These are phyloP conservation scores for Amanita muscaria DNA, from an alignment of 768 basidiomycete species.

Conservation along the genomic window DNA sequence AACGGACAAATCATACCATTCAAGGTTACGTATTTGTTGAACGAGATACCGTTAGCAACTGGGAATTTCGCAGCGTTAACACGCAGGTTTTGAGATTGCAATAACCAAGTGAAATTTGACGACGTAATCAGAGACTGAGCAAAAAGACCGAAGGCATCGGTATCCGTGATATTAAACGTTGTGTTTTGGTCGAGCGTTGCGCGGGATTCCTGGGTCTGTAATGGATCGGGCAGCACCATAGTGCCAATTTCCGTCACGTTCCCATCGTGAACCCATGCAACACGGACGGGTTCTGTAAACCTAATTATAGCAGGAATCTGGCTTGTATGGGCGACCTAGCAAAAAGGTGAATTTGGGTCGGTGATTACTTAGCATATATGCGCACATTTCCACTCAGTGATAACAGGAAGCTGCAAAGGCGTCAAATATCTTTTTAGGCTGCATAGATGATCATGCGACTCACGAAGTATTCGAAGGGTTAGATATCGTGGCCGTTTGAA, in stretches of 20 bases:
- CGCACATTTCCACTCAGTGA: slow-evolving; percentile 40
- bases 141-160: slow-evolving; percentile 53
- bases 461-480: slow-evolving; percentile 50
- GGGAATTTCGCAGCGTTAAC: slow-evolving; percentile 66
- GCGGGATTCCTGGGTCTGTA: slow-evolving; percentile 44
- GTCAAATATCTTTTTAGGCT: background rate
- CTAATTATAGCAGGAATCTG: slow-evolving; percentile 53
- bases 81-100: slow-evolving; percentile 44
- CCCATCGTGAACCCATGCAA: slow-evolving; percentile 48
- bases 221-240: slow-evolving; percentile 34
- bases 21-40: slow-evolving; percentile 50
- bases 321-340: slow-evolving; percentile 57
- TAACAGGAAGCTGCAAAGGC: slow-evolving; percentile 33
- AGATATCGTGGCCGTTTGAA: slow-evolving; percentile 43
- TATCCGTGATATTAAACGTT: slow-evolving; percentile 46
- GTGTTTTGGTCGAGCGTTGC: slow-evolving; percentile 56
- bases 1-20: slow-evolving; percentile 30
- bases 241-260: slow-evolving; percentile 43
- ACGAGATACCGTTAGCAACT: slow-evolving; percentile 53
- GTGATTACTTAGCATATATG: slow-evolving; percentile 17
- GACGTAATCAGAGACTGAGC: slow-evolving; percentile 56
- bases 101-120: slow-evolving; percentile 58
- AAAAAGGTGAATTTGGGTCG: background rate
- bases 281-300: slow-evolving; percentile 48
- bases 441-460: slow-evolving; percentile 16